phyloP scores from a whole-genome alignment of 306 rosid genomes.

The Cercis canadensis region DNA sequence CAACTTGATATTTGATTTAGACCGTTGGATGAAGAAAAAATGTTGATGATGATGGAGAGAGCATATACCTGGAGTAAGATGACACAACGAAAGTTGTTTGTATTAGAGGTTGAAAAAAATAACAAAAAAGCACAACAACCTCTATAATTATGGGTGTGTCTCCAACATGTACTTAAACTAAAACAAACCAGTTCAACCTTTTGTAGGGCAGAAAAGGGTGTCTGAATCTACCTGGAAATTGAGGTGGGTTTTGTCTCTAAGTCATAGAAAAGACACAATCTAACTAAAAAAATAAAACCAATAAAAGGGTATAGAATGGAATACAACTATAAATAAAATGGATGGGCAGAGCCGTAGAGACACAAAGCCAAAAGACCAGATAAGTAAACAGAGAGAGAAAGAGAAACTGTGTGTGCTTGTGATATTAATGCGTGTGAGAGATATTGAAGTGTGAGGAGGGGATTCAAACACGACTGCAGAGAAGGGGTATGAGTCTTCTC shows the following conservation, averaged over 20 bases:
- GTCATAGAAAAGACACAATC: slow-evolving; percentile 61
- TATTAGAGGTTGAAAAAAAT: slow-evolving; percentile 40
- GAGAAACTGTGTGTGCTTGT: slow-evolving; percentile 19
- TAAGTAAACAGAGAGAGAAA: too few relatives aligned
- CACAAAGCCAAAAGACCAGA: slow-evolving; percentile 47
- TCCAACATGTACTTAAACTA: slow-evolving; percentile 47
- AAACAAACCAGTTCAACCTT: slow-evolving; percentile 48
- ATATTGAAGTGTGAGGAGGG: slow-evolving; percentile 63
- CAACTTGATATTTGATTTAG: background rate
- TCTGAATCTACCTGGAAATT: slow-evolving; percentile 93
- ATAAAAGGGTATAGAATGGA: slow-evolving; percentile 21
- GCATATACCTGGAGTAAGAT: slow-evolving; percentile 38
- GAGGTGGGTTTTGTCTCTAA: slow-evolving; percentile 83
- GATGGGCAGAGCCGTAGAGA: too few relatives aligned
- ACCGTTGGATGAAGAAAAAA: slow-evolving; percentile 17
- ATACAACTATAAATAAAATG: slow-evolving; percentile 27
- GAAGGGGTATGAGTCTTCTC: slow-evolving; percentile 42
- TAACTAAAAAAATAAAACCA: slow-evolving; percentile 41
- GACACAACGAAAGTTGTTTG: slow-evolving; percentile 44
- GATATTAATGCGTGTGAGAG: slow-evolving; percentile 13
- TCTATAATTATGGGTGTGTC: slow-evolving; percentile 44
- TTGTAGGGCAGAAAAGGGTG: slow-evolving; percentile 65
- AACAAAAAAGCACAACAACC: slow-evolving; percentile 39
- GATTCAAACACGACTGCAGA: slow-evolving; percentile 67
- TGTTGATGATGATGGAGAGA: slow-evolving; percentile 2